phyloP scores from a whole-genome alignment of 306 rosid species.

The Medicago truncatula region MtrunA17r5.0-ANR NC_053048.1:42568001-42568500 shows the following conservation, averaged over 20 bases:
- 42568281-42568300: conserved; percentile 49
- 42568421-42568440: not conserved
- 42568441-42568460: conserved; percentile 3
- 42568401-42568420: conserved; percentile 29
- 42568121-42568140: conserved; percentile 60
- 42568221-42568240: conserved; percentile 73
- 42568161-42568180: conserved; percentile 57
- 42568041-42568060: conserved; percentile 64
- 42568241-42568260: conserved; percentile 69
- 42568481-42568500: conserved; percentile 8
- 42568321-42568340: conserved; percentile 69
- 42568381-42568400: conserved; percentile 57
- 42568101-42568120: conserved; percentile 62
- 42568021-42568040: conserved; percentile 82
- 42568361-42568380: conserved; percentile 61
- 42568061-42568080: conserved; percentile 76
- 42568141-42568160: conserved; percentile 69
- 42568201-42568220: conserved; percentile 96
- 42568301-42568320: conserved; percentile 68
- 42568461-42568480: conserved; percentile 7
- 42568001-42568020: conserved; percentile 77
- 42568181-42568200: conserved; percentile 48
- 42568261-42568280: conserved; percentile 70
- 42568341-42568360: conserved; percentile 57
- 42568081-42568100: conserved; percentile 65